phyloP scores from a whole-genome alignment of 176 grass and related monocot genomes.

The Melocanna baccifera region DNA sequence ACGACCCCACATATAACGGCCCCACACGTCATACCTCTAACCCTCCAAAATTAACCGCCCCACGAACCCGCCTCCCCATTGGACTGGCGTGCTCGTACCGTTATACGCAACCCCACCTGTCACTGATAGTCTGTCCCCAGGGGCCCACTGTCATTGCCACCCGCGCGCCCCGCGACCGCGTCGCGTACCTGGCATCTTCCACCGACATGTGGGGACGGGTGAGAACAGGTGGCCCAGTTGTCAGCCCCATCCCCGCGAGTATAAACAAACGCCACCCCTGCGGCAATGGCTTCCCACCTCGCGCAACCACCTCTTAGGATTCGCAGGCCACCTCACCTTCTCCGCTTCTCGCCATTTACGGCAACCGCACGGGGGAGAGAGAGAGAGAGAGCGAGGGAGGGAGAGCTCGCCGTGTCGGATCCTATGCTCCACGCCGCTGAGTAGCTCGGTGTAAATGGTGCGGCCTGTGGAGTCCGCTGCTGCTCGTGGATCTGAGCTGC shows the following conservation, averaged over 20 bases:
- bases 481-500: slow-evolving; percentile 36
- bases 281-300: background rate
- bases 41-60: background rate
- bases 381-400: background rate
- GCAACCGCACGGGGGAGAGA: background rate
- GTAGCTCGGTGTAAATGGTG: slow-evolving; percentile 20
- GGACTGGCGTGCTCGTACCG: slow-evolving; percentile 28
- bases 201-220: background rate
- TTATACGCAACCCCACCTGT: background rate
- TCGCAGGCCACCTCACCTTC: slow-evolving; percentile 35
- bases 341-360: background rate
- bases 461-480: background rate
- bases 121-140: background rate
- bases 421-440: background rate
- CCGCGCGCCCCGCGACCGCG: background rate
- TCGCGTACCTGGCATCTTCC: background rate
- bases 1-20: accelerated
- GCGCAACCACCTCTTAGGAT: slow-evolving; percentile 35
- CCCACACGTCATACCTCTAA: background rate
- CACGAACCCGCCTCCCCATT: slow-evolving; percentile 7
- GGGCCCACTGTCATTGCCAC: slow-evolving; percentile 12
- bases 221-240: background rate
- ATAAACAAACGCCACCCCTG: slow-evolving; percentile 37
- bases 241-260: background rate
- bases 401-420: background rate